Conservation (phyloP, 108 stramenopile species). For the Cyclotella baltica region DNA sequence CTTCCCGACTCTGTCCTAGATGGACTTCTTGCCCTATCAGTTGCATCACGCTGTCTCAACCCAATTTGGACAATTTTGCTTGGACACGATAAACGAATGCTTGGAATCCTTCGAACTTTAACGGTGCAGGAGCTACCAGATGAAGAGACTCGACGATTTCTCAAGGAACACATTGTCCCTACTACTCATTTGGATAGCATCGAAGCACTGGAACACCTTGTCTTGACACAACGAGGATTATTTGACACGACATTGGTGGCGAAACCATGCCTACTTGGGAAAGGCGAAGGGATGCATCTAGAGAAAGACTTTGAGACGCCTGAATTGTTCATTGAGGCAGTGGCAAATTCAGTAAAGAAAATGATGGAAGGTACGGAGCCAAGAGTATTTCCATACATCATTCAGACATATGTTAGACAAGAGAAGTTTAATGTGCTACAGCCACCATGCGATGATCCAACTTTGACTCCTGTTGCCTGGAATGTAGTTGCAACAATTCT, state of each 20-base stretch:
- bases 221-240: background rate
- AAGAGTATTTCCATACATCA: slow-evolving; percentile 4
- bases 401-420: background rate
- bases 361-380: background rate
- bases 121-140: background rate
- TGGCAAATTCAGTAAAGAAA: background rate
- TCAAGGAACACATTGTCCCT: background rate
- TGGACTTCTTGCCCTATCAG: background rate
- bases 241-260: background rate
- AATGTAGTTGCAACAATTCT: background rate
- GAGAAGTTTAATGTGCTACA: slow-evolving; percentile 1
- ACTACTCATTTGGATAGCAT: slow-evolving; percentile 3
- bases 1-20: slow-evolving; percentile 1
- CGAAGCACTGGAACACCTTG: background rate
- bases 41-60: background rate
- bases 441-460: background rate
- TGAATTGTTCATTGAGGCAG: background rate
- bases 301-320: background rate
- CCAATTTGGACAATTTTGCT: slow-evolving; percentile 1
- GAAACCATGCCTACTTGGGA: background rate
- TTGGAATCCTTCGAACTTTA: background rate
- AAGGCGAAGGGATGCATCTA: background rate
- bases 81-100: background rate
- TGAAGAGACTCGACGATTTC: background rate
- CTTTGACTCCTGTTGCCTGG: background rate